Base-by-base conservation (phyloP, 768 basidiomycete species). In the Mycena haematopus region DNA sequence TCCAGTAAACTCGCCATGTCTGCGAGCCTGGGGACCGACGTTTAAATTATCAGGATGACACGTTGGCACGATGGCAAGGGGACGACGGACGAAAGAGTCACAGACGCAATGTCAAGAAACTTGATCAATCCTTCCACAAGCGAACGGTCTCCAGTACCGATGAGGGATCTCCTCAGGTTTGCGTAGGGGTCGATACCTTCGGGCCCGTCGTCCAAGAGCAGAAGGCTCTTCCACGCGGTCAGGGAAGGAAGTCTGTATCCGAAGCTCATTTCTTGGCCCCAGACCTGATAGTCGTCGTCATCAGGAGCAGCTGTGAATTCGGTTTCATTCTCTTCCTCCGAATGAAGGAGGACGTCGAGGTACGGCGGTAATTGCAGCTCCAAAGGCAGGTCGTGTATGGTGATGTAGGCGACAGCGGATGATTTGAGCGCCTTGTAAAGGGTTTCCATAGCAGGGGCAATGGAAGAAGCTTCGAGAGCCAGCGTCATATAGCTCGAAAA, bases 181-280 rank as follows among this genome's bases (percentile, higher is more conserved):
- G 82, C 77, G 65, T 86, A 84, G 1, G 87, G 84, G 60, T 89
- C 87, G 53, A 84, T 71, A 27, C 81, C 84, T 17, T 81, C 80
- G 17, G 82, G 78, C 35, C 68, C 84, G 55, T 61, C 66, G 36
- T 93, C 90, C 17, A 96, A 71, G 17, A 95, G 82, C 7, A 99
- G 76, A 17, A 99, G 73, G 22, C 93, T 91, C 71, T 97, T 97
- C 96, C 96, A 99, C 6, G 96, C 96, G 17, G 86, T 81, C 24
- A 98, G 81, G 19, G 84, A 77, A 10, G 91, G 87, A 2, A 94
- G 77, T 49, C 82, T 81, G 90, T 90, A 93, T 3, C 91, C 91
- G 58, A 86, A 79, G 67, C 81, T 80, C 74, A 92, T 80, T 56
- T 89, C 88, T 38, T 79, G 81, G 19, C 88, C 90, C 91, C 92